These are phyloP conservation scores for Leishmania arabica DNA, from an alignment of 208 protist genomes.

Conservation along the genomic window DNA sequence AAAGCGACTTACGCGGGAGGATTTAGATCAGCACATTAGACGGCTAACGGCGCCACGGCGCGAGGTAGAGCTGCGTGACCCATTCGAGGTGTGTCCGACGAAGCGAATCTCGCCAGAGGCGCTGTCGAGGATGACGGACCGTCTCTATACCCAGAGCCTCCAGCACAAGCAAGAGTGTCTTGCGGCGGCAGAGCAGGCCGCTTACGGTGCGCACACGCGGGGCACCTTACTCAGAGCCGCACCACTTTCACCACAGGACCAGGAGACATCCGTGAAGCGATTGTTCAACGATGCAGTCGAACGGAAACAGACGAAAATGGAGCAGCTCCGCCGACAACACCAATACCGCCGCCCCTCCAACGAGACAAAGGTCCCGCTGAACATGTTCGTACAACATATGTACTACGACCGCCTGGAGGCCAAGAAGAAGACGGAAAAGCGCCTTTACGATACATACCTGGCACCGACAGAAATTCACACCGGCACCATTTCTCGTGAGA, in stretches of 20 bases:
- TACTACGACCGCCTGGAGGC: slow-evolving; percentile 63
- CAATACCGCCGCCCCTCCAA: slow-evolving; percentile 22
- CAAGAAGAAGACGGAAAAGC: slow-evolving; percentile 71
- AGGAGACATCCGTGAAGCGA: slow-evolving; percentile 48
- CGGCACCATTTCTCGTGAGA: slow-evolving; percentile 32
- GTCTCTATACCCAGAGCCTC: slow-evolving; percentile 64
- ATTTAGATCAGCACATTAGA: slow-evolving; percentile 63
- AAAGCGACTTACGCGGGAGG: slow-evolving; percentile 51
- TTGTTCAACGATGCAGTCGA: slow-evolving; percentile 54
- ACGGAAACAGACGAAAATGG: slow-evolving; percentile 33
- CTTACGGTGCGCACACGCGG: slow-evolving; percentile 6
- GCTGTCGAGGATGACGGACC: slow-evolving; percentile 64
- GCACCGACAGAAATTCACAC: slow-evolving; percentile 60
- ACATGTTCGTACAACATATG: slow-evolving; percentile 77
- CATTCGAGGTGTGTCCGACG: slow-evolving; percentile 69
- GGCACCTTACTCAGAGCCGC: background rate
- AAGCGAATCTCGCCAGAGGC: slow-evolving; percentile 46
- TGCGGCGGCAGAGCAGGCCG: slow-evolving; percentile 27
- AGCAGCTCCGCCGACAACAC: slow-evolving; percentile 40
- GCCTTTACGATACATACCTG: slow-evolving; percentile 77
- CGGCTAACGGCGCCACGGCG: slow-evolving; percentile 41
- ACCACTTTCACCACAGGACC: slow-evolving; percentile 32
- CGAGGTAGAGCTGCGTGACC: slow-evolving; percentile 40
- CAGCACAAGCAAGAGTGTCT: slow-evolving; percentile 37
- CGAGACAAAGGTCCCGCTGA: slow-evolving; percentile 40